phyloP scores from a whole-genome alignment of 2,329 filamentous ascomycete species.

The Claviceps digitariae region DNA sequence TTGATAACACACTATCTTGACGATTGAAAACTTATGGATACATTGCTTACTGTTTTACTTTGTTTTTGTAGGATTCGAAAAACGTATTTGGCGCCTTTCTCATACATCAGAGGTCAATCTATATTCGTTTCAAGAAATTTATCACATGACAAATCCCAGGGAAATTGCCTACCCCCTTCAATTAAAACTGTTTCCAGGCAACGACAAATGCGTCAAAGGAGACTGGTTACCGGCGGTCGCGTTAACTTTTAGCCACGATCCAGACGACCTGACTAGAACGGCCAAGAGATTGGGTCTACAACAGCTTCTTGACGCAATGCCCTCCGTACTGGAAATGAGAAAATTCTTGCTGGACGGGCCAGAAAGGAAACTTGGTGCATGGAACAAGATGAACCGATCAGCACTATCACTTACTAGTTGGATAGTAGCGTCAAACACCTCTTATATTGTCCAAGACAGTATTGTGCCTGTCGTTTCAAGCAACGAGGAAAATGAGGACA shows the following conservation, averaged over 20 bases:
- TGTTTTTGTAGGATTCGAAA: not conserved
- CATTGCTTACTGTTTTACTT: not conserved
- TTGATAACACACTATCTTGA: no score
- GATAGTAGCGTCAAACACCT: constrained; percentile 83
- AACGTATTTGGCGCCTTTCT: not conserved
- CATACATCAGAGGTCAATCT: not conserved
- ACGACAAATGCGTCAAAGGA: not conserved
- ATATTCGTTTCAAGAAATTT: not conserved
- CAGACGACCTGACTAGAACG: constrained; percentile 9
- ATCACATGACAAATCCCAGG: not conserved
- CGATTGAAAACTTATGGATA: no score
- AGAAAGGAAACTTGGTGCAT: constrained; percentile 26
- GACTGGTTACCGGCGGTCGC: constrained; percentile 10
- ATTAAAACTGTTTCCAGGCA: not conserved
- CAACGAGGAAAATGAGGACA: not conserved
- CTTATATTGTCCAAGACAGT: constrained; percentile 64
- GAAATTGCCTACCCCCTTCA: not conserved
- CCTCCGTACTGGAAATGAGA: constrained; percentile 45
- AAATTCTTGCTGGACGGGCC: constrained; percentile 28
- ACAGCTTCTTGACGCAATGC: constrained; percentile 43
- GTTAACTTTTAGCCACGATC: constrained; percentile 13
- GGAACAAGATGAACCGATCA: constrained; percentile 47
- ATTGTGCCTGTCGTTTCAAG: not conserved
- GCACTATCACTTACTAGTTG: constrained; percentile 61
- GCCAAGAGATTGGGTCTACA: constrained; percentile 17